phyloP scores from a whole-genome alignment of 2,329 filamentous ascomycete genomes.

The Trichoderma atrobrunneum region DNA sequence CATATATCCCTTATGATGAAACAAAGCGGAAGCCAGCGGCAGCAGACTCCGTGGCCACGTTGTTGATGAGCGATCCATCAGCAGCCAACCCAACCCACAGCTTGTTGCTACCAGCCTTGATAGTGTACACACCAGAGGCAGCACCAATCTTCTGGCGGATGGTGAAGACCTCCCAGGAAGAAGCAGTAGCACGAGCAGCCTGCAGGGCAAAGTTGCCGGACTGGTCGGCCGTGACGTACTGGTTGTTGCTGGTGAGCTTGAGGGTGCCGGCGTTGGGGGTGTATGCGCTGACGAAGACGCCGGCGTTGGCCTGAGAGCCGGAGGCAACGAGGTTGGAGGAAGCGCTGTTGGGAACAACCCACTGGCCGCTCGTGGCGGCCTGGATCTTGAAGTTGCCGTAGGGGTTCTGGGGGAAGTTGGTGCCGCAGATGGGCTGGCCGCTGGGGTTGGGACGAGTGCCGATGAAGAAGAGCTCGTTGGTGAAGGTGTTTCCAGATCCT shows the following conservation, averaged over 20 bases:
- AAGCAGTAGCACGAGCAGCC: constrained; percentile 22
- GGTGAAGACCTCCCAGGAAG: constrained; percentile 25
- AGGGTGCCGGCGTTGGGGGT: constrained; percentile 24
- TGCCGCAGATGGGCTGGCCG: constrained; percentile 25
- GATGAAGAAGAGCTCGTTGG: constrained; percentile 28
- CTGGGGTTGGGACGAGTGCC: constrained; percentile 26
- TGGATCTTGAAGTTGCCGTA: constrained; percentile 26
- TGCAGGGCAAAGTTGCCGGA: constrained; percentile 22
- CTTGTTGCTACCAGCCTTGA: constrained; percentile 27
- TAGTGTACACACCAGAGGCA: constrained; percentile 24
- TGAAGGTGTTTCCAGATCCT: constrained; percentile 27
- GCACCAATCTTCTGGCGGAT: constrained; percentile 25
- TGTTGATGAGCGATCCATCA: constrained; percentile 26
- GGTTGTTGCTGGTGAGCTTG: constrained; percentile 19
- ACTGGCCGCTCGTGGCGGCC: constrained; percentile 20
- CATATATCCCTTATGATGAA: not conserved
- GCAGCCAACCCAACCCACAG: constrained; percentile 23
- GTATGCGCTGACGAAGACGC: constrained; percentile 25
- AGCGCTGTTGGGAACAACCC: constrained; percentile 20
- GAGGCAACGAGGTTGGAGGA: constrained; percentile 24
- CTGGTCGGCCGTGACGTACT: constrained; percentile 25
- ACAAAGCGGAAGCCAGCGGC: constrained; percentile 22
- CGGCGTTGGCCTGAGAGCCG: constrained; percentile 14
- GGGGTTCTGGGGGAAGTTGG: constrained; percentile 25
- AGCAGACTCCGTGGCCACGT: constrained; percentile 20